These are phyloP conservation scores for Royoungia palumana DNA, from an alignment of 768 basidiomycete genomes.

Conservation along the genomic window DNA sequence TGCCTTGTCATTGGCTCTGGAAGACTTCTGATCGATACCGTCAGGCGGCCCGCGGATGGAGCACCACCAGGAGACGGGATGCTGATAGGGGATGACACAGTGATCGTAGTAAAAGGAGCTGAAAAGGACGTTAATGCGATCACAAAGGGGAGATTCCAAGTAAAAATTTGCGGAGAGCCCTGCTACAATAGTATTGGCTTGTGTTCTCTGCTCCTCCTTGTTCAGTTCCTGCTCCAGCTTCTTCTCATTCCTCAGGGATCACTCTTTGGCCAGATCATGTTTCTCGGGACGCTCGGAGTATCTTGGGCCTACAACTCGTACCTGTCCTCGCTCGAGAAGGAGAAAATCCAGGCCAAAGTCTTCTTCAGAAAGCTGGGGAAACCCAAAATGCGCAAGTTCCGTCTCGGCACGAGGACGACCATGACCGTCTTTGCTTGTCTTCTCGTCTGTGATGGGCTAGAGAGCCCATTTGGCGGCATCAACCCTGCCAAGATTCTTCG, in stretches of 20 bases:
- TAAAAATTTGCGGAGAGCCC: conserved; percentile 15
- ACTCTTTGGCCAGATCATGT: conserved; percentile 37
- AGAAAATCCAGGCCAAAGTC: conserved; percentile 24
- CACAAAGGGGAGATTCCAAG: conserved; percentile 29
- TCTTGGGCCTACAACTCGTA: conserved; percentile 38
- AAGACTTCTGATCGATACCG: conserved; percentile 14
- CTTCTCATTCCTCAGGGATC: conserved; percentile 34
- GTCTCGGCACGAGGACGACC: conserved; percentile 21
- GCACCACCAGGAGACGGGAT: conserved; percentile 33
- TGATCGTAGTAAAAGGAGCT: conserved; percentile 31
- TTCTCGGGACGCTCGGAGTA: conserved; percentile 28
- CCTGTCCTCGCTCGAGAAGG: conserved; percentile 37
- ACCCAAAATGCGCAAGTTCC: conserved; percentile 19
- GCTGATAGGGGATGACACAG: conserved; percentile 19
- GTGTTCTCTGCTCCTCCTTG: conserved; percentile 30
- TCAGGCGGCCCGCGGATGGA: conserved; percentile 19
- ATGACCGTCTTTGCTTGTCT: conserved; percentile 25
- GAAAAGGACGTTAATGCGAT: conserved; percentile 32
- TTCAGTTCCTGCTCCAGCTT: conserved; percentile 34
- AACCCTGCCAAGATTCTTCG: conserved; percentile 15
- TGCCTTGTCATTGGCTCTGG: conserved; percentile 32
- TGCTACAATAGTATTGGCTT: conserved; percentile 23
- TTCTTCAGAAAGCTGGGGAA: conserved; percentile 14
- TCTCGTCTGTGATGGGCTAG: conserved; percentile 22
- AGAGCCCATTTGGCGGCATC: conserved; percentile 11